phyloP scores from a whole-genome alignment of 768 basidiomycete species.

The Crepidotus variabilis region DNA sequence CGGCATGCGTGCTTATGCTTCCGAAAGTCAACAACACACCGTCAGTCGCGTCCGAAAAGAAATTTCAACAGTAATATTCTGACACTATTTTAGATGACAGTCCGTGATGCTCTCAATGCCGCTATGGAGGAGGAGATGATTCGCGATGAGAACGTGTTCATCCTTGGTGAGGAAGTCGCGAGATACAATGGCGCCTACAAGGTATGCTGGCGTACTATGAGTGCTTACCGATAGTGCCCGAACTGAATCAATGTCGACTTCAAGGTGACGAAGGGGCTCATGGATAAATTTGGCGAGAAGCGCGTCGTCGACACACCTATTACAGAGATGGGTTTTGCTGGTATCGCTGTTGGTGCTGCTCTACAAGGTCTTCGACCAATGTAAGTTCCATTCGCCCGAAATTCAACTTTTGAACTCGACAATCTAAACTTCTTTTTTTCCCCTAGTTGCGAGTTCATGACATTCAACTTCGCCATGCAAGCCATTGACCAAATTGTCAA shows the following conservation, averaged over 20 bases:
- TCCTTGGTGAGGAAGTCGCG: slow-evolving; percentile 97
- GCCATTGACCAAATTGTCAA: slow-evolving; percentile 99
- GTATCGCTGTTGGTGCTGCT: slow-evolving; percentile 92
- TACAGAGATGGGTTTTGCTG: slow-evolving; percentile 98
- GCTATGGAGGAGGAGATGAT: slow-evolving; percentile 99
- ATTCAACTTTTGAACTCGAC: slow-evolving; percentile 1
- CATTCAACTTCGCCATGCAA: slow-evolving; percentile 99
- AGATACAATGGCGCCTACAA: slow-evolving; percentile 98
- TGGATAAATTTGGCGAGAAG: slow-evolving; percentile 99
- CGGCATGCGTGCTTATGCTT: slow-evolving; percentile 58
- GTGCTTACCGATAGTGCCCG: slow-evolving; percentile 1
- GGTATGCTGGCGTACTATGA: slow-evolving; percentile 35
- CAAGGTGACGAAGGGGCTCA: slow-evolving; percentile 94
- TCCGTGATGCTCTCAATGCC: slow-evolving; percentile 94
- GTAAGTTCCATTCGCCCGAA: slow-evolving; percentile 36
- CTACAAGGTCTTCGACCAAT: slow-evolving; percentile 92
- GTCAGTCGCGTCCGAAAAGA: slow-evolving; percentile 26
- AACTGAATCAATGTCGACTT: slow-evolving; percentile 9
- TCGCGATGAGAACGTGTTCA: slow-evolving; percentile 90
- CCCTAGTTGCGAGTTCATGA: slow-evolving; percentile 97
- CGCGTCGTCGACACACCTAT: slow-evolving; percentile 97
- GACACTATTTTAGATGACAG: slow-evolving; percentile 74
- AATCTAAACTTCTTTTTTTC: slow-evolving; percentile 6
- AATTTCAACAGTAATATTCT: slow-evolving; percentile 5
- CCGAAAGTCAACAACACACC: slow-evolving; percentile 41